These are phyloP conservation scores for Irpex lacteus DNA, from an alignment of 1,284 basidiomycete species.

Conservation along the genomic window DNA sequence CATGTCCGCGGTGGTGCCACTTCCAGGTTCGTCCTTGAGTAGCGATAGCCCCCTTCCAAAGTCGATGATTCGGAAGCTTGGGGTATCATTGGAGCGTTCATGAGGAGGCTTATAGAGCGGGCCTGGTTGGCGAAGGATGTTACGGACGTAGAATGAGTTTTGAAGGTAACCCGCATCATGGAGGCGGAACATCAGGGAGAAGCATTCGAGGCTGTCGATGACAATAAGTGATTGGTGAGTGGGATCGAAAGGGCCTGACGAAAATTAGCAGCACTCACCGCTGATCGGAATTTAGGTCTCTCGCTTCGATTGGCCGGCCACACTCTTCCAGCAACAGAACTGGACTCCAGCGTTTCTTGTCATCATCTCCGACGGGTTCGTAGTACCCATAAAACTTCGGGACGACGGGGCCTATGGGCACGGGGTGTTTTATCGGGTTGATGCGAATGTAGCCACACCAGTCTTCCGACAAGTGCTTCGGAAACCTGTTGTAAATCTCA, in stretches of 20 bases:
- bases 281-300: conserved; percentile 30
- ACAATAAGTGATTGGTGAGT: background rate
- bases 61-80: conserved; percentile 48
- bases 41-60: conserved; percentile 34
- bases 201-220: conserved; percentile 32
- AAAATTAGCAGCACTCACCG: conserved; percentile 20
- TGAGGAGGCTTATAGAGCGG: conserved; percentile 33
- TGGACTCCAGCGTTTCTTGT: conserved; percentile 28
- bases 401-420: conserved; percentile 39
- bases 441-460: conserved; percentile 42
- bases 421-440: conserved; percentile 31
- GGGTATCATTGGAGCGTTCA: conserved; percentile 19
- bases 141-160: conserved; percentile 39
- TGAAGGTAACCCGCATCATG: conserved; percentile 40
- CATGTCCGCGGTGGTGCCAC: too few relatives aligned
- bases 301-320: conserved; percentile 31
- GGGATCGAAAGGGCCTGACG: too few relatives aligned
- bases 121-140: conserved; percentile 44
- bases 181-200: conserved; percentile 38
- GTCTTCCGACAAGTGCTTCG: conserved; percentile 43
- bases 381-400: conserved; percentile 56
- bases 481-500: conserved; percentile 41
- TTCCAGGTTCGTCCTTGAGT: too few relatives aligned
- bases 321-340: conserved; percentile 50
- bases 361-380: conserved; percentile 23